A percentile compares a stretch with the other conserved stretches of the same genome.
These are phyloP conservation scores for Aspergillus uvarum DNA, from an alignment of 2,329 filamentous ascomycete species.

Conservation along the genomic window DNA sequence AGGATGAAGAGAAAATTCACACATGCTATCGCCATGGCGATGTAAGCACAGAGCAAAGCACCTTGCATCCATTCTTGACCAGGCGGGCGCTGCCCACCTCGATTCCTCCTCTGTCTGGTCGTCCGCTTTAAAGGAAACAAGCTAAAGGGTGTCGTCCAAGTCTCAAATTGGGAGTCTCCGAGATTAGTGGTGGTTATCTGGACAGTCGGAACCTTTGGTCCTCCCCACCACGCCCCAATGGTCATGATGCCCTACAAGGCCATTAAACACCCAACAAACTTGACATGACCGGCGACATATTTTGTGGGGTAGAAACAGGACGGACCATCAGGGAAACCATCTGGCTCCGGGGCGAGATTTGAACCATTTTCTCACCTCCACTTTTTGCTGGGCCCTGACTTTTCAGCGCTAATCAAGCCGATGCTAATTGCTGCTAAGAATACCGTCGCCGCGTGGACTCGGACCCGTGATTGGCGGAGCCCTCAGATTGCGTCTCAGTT, in stretches of 20 bases:
- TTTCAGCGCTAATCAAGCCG: no score
- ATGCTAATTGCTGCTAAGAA: no score
- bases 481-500: background rate
- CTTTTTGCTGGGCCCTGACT: no score
- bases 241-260: background rate
- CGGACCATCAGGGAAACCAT: no score
- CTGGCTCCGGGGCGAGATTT: background rate
- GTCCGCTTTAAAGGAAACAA: background rate
- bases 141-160: background rate
- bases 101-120: background rate
- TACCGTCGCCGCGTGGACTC: background rate
- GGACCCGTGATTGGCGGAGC: background rate
- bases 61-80: slow-evolving; percentile 2
- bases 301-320: no score
- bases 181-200: no score
- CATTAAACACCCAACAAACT: no score
- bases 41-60: background rate
- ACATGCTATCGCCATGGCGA: background rate
- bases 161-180: background rate
- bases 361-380: background rate
- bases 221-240: background rate
- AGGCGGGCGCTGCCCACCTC: background rate
- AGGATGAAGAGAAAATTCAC: background rate
- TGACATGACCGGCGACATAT: no score
- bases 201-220: background rate